Evolutionary conservation across 352 stramenopile species (phyloP).

Genomic region (Aphanomyces cochlioides): DNA sequence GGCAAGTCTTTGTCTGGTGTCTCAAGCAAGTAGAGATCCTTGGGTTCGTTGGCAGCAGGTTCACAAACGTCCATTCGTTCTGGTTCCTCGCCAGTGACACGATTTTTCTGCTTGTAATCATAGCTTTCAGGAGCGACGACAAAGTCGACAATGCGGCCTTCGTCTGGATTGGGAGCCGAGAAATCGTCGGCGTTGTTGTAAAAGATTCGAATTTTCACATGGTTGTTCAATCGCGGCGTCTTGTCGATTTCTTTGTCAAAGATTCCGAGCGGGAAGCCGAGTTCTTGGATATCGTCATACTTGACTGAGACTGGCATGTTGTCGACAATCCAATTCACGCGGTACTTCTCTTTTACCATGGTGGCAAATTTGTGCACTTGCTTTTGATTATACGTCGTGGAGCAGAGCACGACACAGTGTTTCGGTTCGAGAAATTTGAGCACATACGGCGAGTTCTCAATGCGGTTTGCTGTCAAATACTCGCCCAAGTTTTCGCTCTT

Average conservation of each 20-base stretch:
- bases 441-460: constrained; percentile 98
- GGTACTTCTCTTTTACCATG: constrained; percentile 96
- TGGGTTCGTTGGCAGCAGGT: constrained; percentile 57
- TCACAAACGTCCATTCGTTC: constrained; percentile 69
- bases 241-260: constrained; percentile 90
- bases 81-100: constrained; percentile 50
- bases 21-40: constrained; percentile 56
- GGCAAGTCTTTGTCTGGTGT: constrained; percentile 60
- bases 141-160: constrained; percentile 98
- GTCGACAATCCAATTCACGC: constrained; percentile 98
- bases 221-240: constrained; percentile 95
- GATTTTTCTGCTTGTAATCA: constrained; percentile 84
- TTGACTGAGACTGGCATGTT: constrained; percentile 92
- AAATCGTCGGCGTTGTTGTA: constrained; percentile 92
- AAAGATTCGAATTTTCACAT: constrained; percentile 98
- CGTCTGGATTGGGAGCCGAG: constrained; percentile 51
- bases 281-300: constrained; percentile 56
- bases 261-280: constrained; percentile 86
- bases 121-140: constrained; percentile 97
- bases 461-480: constrained; percentile 97
- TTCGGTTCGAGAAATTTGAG: constrained; percentile 87
- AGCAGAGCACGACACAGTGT: constrained; percentile 65
- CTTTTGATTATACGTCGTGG: constrained; percentile 89
- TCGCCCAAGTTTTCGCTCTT: constrained; percentile 99
- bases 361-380: constrained; percentile 88